These are phyloP conservation scores for Rhynchospora pubera DNA, from an alignment of 176 grass and related monocot genomes.

Conservation along the genomic window DNA sequence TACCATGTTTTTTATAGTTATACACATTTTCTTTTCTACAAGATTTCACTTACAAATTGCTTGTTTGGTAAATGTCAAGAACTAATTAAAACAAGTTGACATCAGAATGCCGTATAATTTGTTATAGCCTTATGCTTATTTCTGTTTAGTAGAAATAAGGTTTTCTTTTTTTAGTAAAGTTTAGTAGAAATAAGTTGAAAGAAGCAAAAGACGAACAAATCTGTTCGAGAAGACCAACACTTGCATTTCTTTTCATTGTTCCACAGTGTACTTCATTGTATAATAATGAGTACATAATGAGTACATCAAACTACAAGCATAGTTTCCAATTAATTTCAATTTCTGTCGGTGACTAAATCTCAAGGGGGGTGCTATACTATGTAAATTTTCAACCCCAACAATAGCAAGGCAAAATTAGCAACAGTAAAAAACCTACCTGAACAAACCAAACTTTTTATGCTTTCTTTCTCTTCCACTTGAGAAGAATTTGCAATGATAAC, in stretches of 20 bases:
- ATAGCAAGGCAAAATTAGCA: background rate
- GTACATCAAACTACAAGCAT: background rate
- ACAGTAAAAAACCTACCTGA: conserved; percentile 10
- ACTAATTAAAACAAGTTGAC: background rate
- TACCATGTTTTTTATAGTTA: no score
- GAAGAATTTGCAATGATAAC: conserved; percentile 60
- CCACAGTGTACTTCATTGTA: background rate
- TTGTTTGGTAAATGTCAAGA: background rate
- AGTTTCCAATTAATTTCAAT: conserved; percentile 2
- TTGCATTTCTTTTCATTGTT: conserved; percentile 8
- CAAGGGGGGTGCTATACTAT: conserved; percentile 9
- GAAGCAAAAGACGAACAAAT: background rate
- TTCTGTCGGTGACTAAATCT: conserved; percentile 18
- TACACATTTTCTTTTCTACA: no score
- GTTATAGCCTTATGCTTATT: background rate
- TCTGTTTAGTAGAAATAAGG: background rate
- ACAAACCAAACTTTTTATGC: conserved; percentile 34
- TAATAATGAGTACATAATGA: no score
- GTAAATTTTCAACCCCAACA: conserved; percentile 12
- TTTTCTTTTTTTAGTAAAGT: no score
- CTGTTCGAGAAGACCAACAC: background rate
- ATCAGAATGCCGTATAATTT: background rate
- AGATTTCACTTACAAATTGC: background rate
- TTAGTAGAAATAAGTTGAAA: background rate
- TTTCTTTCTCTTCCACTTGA: conserved; percentile 85